Evolutionary conservation across 768 basidiomycete genomes (phyloP), one percentile per base, ranked within the genome.

Genomic region (Tulasnella sp.): DNA sequence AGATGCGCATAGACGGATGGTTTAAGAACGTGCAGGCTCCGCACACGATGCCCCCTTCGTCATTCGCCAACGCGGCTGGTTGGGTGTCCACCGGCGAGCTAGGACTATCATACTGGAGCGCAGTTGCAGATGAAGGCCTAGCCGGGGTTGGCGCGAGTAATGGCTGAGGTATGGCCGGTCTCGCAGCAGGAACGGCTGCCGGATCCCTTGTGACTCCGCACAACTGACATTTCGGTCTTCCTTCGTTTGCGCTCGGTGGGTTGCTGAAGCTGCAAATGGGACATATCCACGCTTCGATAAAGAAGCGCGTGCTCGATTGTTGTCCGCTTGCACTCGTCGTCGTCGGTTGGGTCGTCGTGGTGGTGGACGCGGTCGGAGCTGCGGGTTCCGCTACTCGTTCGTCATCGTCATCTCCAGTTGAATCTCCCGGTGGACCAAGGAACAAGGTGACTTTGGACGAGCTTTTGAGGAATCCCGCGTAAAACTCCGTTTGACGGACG

Each of bases 21-120:
- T 99, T 99, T 16, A 96, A 86, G 83, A 96, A 99, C 1, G 97
- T 99, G 83, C 98, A 99, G 0, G 90, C 91, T 1, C 91, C 88
- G 83, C 97, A 99, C 18, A 92, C 84, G 67, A 92, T 86, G 44
- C 87, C 83, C 2, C 84, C 83, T 23, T 83, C 77, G 48, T 48
- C 61, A 71, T 57, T 37, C 46, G 51, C 42, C 26, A 23, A 23
- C 57, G 37, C 11, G 15, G 23, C 26, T 10, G 32, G 71, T 40
- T 72, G 39, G 13, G 55, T 1, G 10, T 76, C 55, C 57, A 37
- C 57, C 20, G 42, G 74, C 23, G 51, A 61, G 48, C 26, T 75
- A 0, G 74, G 74, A 18, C 16, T 18, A 42, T 32, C 35, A 2
- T 42, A 26, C 16, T 83, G 80, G 37, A 85, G 84, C 40, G 39